Evolutionary conservation across 2,329 filamentous ascomycete species (phyloP), one percentile per base, ranked within the genome.

Genomic region (Verticillium dahliae): DNA sequence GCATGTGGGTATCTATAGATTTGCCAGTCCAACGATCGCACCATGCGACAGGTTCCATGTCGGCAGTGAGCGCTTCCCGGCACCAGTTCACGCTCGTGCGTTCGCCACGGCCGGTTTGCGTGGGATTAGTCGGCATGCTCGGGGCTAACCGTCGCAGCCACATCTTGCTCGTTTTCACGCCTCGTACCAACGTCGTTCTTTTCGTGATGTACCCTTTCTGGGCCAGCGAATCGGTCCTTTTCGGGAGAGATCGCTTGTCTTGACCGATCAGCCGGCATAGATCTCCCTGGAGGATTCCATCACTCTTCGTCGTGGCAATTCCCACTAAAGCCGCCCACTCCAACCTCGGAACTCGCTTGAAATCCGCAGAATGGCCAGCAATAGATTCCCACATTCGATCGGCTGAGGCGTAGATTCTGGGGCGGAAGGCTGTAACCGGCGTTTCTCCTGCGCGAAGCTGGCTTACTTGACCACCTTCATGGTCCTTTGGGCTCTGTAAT

Each of bases 161-260:
- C 60, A 88, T 74, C 68, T 85, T 85, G 74, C 85, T 87, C 1
- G 85, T 87, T 68, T 85, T 86, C 61, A 80, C 83, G 41, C 83
- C 83, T 58, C 81, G 78, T 11, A 85, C 79, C 22, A 87, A 78
- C 1, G 84, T 81, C 4, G 84, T 83, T 50, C 85, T 79, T 70
- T 88, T 88, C 58, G 80, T 80, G 57, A 86, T 83, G 65, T 88
- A 88, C 15, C 85, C 85, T 68, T 87, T 87, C 64, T 78, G 78
- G 4, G 82, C 79, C 1, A 88, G 75, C 3, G 80, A 78, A 65
- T 87, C 84, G 0, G 85, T 88, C 38, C 85, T 77, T 62, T 83
- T 85, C 2, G 85, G 85, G 1, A 88, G 79, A 1, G 85, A 87
- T 58, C 85, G 80, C 68, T 88, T 88, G 70, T 88, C 85, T 69